phyloP scores from a whole-genome alignment of 345 rosid species.

The Rhizophora apiculata region DNA sequence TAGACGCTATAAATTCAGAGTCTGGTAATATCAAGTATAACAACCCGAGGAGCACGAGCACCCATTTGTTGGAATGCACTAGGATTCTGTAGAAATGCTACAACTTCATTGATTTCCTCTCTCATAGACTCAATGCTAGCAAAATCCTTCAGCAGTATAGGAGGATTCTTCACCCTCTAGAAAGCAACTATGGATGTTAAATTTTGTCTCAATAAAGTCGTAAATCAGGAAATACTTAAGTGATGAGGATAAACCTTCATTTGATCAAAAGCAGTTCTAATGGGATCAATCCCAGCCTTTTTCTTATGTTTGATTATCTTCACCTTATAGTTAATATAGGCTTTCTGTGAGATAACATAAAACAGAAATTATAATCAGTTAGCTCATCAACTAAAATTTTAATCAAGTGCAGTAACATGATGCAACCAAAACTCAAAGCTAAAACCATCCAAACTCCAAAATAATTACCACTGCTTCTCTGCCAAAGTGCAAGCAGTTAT shows the following conservation, averaged over 20 bases:
- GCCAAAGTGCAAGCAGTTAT: neutral
- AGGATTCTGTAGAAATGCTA: conserved; percentile 91
- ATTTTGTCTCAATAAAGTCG: conserved; percentile 3
- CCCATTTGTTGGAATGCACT: conserved; percentile 93
- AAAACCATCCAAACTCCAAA: neutral
- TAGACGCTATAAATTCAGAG: neutral
- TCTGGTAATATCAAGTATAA: conserved; percentile 14
- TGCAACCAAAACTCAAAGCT: conserved; percentile 1
- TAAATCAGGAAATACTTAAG: conserved; percentile 4
- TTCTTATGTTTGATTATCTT: conserved; percentile 56
- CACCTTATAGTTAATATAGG: conserved; percentile 51
- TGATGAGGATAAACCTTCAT: conserved; percentile 57
- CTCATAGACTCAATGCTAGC: conserved; percentile 94
- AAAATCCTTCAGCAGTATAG: conserved; percentile 79
- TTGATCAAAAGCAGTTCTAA: conserved; percentile 74
- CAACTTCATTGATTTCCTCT: conserved; percentile 95
- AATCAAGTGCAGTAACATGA: conserved; percentile 4
- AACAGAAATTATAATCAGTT: conserved; percentile 14
- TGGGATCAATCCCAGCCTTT: conserved; percentile 88
- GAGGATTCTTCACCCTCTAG: conserved; percentile 95
- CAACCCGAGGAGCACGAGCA: conserved; percentile 92
- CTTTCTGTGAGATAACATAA: conserved; percentile 55
- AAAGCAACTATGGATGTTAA: conserved; percentile 19
- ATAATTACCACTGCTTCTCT: neutral
- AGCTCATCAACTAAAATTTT: conserved; percentile 8